Evolutionary conservation across 2,329 filamentous ascomycete species (phyloP).

Genomic region (Xylariaceae sp.): DNA sequence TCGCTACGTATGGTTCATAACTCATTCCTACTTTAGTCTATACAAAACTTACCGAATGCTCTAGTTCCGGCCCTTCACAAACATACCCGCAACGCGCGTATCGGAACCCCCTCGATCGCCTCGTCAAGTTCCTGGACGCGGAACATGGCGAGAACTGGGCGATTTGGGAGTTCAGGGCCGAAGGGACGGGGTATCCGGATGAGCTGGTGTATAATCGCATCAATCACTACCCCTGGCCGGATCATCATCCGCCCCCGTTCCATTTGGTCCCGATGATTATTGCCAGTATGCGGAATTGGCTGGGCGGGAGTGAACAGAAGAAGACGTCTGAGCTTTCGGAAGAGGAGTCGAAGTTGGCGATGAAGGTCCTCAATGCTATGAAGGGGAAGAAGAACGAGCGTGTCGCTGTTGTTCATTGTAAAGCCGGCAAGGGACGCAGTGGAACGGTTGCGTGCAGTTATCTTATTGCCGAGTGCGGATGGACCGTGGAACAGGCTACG

Average conservation of each 20-base stretch:
- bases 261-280: constrained; percentile 81
- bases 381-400: constrained; percentile 41
- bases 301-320: constrained; percentile 48
- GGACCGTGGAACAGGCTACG: constrained; percentile 49
- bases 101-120: constrained; percentile 81
- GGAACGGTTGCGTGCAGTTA: constrained; percentile 86
- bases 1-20: constrained; percentile 57
- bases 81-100: constrained; percentile 90
- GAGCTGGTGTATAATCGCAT: constrained; percentile 79
- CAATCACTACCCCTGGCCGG: constrained; percentile 90
- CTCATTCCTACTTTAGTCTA: too few species aligned
- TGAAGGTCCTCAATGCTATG: constrained; percentile 29
- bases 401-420: constrained; percentile 91
- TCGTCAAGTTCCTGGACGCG: constrained; percentile 81
- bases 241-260: constrained; percentile 95
- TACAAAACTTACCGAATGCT: constrained; percentile 12
- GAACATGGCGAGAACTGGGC: constrained; percentile 83
- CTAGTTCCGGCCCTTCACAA: constrained; percentile 80
- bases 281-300: constrained; percentile 88
- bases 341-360: constrained; percentile 23
- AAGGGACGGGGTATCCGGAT: constrained; percentile 94
- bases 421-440: constrained; percentile 90
- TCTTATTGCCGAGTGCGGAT: constrained; percentile 76
- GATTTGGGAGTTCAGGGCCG: constrained; percentile 96
- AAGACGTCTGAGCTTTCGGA: constrained; percentile 23